Evolutionary conservation across 1,139 yeast genomes (phyloP).

Genomic region (Debaryomyces sp.): DNA sequence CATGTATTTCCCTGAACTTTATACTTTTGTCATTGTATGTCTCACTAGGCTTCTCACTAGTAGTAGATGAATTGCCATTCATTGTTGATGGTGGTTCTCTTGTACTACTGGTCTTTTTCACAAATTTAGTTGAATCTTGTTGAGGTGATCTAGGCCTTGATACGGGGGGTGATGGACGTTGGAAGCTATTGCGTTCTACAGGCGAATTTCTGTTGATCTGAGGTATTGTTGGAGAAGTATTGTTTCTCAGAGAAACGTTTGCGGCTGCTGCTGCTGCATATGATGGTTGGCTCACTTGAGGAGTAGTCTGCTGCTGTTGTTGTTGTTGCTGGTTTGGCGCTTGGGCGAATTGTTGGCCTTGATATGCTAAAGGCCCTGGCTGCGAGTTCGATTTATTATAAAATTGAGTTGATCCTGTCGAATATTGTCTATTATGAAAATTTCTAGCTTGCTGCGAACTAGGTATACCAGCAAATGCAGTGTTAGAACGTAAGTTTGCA

Average conservation of each 20-base stretch:
- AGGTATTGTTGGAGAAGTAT: not conserved
- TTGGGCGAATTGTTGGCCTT: not conserved
- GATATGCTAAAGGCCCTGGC: not conserved
- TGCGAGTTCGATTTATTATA: not conserved
- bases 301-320: not conserved
- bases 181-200: not conserved
- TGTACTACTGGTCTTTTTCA: not conserved
- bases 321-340: not conserved
- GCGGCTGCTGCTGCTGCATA: conserved; percentile 1
- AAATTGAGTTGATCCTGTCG: conserved; percentile 1
- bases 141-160: conserved; percentile 2
- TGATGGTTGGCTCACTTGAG: not conserved
- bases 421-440: conserved; percentile 4
- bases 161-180: not conserved
- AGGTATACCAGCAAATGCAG: conserved; percentile 13
- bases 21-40: conserved; percentile 15
- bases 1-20: conserved; percentile 38
- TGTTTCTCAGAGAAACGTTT: not conserved
- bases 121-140: not conserved
- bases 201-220: not conserved
- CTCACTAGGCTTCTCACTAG: not conserved
- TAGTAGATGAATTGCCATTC: not conserved
- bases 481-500: conserved; percentile 14
- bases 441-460: not conserved
- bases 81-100: not conserved